Percentiles rank a stretch among this genome's conserved stretches.
Conservation (phyloP, 2,329 filamentous ascomycete species). For the Coleophoma crateriformis region DNA sequence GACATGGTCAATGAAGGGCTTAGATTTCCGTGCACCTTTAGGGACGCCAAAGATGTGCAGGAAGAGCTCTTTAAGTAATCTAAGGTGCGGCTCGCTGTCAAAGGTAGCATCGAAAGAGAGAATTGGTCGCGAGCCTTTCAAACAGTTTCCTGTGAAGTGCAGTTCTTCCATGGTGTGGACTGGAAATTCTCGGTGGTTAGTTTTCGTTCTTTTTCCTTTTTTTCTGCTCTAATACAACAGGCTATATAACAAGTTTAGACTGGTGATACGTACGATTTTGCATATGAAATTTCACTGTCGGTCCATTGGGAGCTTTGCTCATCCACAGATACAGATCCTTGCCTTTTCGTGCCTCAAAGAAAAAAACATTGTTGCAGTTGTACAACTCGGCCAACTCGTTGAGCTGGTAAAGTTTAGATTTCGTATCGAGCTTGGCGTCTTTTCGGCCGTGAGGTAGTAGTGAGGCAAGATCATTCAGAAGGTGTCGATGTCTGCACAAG, state of each 20-base stretch:
- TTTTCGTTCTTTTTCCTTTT: too few relatives aligned
- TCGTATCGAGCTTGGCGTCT: conserved; percentile 95
- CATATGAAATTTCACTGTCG: conserved; percentile 63
- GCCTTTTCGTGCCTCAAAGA: conserved; percentile 91
- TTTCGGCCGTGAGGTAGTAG: conserved; percentile 90
- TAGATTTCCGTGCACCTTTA: conserved; percentile 78
- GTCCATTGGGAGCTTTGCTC: conserved; percentile 70
- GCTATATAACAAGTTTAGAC: too few relatives aligned
- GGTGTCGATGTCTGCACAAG: conserved; percentile 71
- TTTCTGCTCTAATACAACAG: too few relatives aligned
- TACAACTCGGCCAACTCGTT: conserved; percentile 72
- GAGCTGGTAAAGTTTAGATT: conserved; percentile 77
- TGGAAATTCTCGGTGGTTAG: conserved; percentile 23
- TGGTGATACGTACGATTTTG: conserved; percentile 55
- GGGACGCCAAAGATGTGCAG: conserved; percentile 89
- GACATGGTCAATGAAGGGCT: conserved; percentile 94
- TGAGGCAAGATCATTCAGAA: conserved; percentile 81
- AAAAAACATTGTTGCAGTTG: conserved; percentile 91
- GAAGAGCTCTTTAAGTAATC: conserved; percentile 84
- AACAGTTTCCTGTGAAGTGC: conserved; percentile 92
- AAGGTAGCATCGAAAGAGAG: conserved; percentile 90
- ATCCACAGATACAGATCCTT: conserved; percentile 95
- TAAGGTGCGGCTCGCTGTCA: conserved; percentile 73
- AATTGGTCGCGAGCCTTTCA: conserved; percentile 87
- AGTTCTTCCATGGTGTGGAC: conserved; percentile 96